Evolutionary conservation across 129 eudicot genomes (phyloP), one percentile per base, ranked within the genome.

Genomic region (Calendula officinalis): DNA sequence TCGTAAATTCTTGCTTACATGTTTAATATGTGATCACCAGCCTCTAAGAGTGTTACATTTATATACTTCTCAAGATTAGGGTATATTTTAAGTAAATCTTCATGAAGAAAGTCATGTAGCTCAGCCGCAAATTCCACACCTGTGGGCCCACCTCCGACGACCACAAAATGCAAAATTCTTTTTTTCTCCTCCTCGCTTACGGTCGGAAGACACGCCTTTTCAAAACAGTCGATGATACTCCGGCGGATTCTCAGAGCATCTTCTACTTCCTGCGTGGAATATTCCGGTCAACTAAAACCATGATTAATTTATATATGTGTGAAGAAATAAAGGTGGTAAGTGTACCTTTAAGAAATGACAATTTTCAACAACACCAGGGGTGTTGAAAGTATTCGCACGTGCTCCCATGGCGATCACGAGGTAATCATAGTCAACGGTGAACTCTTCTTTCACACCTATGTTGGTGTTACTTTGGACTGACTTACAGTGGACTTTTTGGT

Each of bases 61-160:
- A 80, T 83, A 68, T 82, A 42, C 30, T 80, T 61, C 41, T 82
- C 48, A 0, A 85, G 78, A 33, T 75, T 22, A 11, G 96, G 96
- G 59, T 89, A 89, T 30, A 89, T 52, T 45, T 78, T 75, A 17
- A 37, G 63, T 8, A 89, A 51, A 55, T 89, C 96, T 65, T 85
- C 83, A 22, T 34, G 76, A 57, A 89, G 87, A 75, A 77, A 82
- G 54, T 88, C 96, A 67, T 88, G 94, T 66, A 88, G 96, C 67
- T 85, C 94, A 1, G 90, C 96, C 45, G 96, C 87, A 64, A 85
- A 89, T 73, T 89, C 96, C 56, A 89, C 96, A 22, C 96, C 96
- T 0, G 94, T 70, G 3, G 96, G 96, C 17, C 94, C 96, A 15
- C 96, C 96, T 62, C 96, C 96, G 27, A 88, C 94, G 60, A 88